Evolutionary conservation across 257 asterid species (phyloP).

Genomic region (Przewalskia tangutica): DNA sequence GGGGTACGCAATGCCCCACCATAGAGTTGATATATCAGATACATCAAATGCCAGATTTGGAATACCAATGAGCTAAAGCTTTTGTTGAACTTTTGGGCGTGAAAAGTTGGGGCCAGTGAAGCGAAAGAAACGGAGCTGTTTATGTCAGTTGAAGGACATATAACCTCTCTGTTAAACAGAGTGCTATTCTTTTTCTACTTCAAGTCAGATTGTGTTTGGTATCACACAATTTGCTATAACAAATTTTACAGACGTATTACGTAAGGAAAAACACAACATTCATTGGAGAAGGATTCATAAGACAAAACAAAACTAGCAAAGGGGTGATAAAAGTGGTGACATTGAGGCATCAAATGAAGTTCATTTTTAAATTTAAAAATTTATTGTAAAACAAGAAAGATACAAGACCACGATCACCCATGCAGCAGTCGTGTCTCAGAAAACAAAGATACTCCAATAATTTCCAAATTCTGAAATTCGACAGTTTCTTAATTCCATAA

Average conservation of each 20-base stretch:
- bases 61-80: background rate
- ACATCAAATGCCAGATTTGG: background rate
- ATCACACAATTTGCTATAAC: background rate
- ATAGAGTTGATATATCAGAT: background rate
- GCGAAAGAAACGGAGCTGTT: background rate
- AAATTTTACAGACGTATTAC: background rate
- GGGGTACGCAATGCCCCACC: background rate
- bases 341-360: background rate
- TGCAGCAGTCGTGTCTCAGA: background rate
- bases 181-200: background rate
- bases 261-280: background rate
- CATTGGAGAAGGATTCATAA: background rate
- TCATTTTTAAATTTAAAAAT: background rate
- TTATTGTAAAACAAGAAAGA: background rate
- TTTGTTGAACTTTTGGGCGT: background rate
- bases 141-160: background rate
- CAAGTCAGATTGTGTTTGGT: background rate
- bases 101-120: background rate
- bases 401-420: slow-evolving; percentile 1
- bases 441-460: background rate
- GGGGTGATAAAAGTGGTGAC: background rate
- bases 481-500: background rate
- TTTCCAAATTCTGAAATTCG: background rate
- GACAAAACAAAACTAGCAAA: background rate
- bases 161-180: background rate